Base-by-base conservation (phyloP, 2,329 filamentous ascomycete genomes). In the Fusarium sp. region DNA sequence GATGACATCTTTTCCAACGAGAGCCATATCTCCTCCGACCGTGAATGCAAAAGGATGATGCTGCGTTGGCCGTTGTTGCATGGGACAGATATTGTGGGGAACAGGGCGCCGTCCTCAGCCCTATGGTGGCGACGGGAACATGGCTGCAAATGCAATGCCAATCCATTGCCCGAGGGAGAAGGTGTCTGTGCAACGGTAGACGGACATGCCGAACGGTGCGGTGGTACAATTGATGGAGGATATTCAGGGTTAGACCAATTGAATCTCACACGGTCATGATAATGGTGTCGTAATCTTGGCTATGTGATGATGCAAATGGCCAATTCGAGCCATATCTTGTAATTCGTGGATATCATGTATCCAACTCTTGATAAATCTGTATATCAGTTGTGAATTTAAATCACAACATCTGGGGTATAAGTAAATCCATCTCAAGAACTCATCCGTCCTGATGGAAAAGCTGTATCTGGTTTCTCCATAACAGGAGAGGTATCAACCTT, bases 91-190 rank as follows among this genome's bases (percentile, higher is more conserved):
- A 54, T 54, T 54, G 61, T 64, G 61, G 61, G 20, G 60, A 63
- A 63, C 32, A 18, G 20, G 56, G 56, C 34, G 56, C 23, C 56
- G 23, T 18, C 37, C n/a, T 65, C 62, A 65, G 62, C 62, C 62
- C 62, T 65, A 65, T 37, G 52, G 50, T 57, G 45, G 34, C 50
- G 8, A 64, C 23, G 45, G 11, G 61, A 57, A 64, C 48, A 64
- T 37, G 20, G 39, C 23, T 65, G 39, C 34, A 39, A 18, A 45
- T 60, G 56, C 43, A 23, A 66, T 41, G 37, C 25, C 14, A 56
- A 56, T 43, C 48, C 35, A 57, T 39, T 54, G 60, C 60, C 45
- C 16, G 60, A 39, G 23, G 32, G 25, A 56, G 61, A 52, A 39
- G 23, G 34, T 57, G 27, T 18, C 20, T 27, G 35, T 57, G 56